Base-by-base conservation (phyloP, 83 land plant species). In the Picea engelmannii region DNA sequence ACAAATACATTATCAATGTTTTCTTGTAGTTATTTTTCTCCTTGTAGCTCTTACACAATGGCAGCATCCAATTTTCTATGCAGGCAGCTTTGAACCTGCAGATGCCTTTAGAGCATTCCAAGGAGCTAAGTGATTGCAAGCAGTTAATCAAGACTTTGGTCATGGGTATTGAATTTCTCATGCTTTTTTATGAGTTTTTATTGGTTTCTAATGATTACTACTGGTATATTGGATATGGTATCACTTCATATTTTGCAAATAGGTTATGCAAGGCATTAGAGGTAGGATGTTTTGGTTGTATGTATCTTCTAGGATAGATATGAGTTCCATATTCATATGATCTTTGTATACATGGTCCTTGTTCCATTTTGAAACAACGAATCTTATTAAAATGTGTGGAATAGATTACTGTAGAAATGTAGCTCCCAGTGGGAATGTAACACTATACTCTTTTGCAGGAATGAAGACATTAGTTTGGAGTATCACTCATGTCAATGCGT, bases 401-500 rank as follows among this genome's bases (percentile, higher is more conserved):
- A 6, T 59, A 78, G 10, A 63, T 38, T 73, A 24, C 25, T 11
- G 15, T 55, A 18, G 31, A 35, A 62, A 59, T 55, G 60, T 55
- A 55, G 8, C 75, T 47, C 0, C 21, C n/a, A 25, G 25, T 61
- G 8, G 15, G 12, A 38, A 79, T 27, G 18, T 10, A 52, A 1
- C 15, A 10, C 60, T 21, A 24, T 47, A 38, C 65, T 74, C 59
- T 38, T 82, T 27, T 83, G 55, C 81, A 90, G 92, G 92, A 62
- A 96, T 98, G 99, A 98, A 96, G 86, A 98, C 96, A 7, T 88
- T 98, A 60, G 89, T 98, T 27, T 96, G 99, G 99, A 96, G 99
- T 79, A 98, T 98, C 78, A 94, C 95, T 62, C 90, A 96, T 90
- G 86, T 93, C 47, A 94, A 94, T 87, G 58, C 86, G 40, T 91